Conservation (phyloP, 257 asterid genomes). For the Striga asiatica region DNA sequence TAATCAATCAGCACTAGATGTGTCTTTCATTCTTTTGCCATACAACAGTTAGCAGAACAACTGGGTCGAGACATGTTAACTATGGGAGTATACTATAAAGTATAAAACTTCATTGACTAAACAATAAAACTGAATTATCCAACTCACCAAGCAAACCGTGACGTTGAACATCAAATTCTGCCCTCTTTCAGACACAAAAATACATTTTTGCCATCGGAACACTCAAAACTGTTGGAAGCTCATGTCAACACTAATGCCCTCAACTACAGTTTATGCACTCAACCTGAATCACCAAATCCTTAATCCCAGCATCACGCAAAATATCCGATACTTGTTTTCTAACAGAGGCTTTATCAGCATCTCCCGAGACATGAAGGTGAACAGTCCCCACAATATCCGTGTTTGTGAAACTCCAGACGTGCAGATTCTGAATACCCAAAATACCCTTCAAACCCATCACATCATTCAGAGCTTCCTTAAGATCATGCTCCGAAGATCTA, state of each 20-base stretch:
- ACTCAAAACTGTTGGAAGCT: conserved; percentile 6
- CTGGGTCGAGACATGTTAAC: too few relatives aligned
- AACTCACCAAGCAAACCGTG: conserved; percentile 13
- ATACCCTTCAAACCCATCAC: conserved; percentile 59
- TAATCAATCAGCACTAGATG: too few relatives aligned
- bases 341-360: conserved; percentile 34
- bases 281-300: conserved; percentile 73
- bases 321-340: conserved; percentile 37
- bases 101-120: too few relatives aligned
- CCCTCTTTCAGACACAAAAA: conserved; percentile 13
- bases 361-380: conserved; percentile 66
- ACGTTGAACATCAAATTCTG: conserved; percentile 5
- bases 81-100: too few relatives aligned
- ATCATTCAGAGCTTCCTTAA: conserved; percentile 42
- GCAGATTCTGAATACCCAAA: conserved; percentile 57
- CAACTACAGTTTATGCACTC: conserved; percentile 35
- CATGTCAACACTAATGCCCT: conserved; percentile 6
- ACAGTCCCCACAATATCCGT: conserved; percentile 73
- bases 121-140: not conserved
- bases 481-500: conserved; percentile 54
- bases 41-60: too few relatives aligned
- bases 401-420: conserved; percentile 84
- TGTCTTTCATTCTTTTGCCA: too few relatives aligned
- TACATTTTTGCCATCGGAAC: not conserved
- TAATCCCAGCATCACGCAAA: conserved; percentile 57